phyloP scores from a whole-genome alignment of 495 filamentous ascomycete species.

The Penicillium desertorum region DNA sequence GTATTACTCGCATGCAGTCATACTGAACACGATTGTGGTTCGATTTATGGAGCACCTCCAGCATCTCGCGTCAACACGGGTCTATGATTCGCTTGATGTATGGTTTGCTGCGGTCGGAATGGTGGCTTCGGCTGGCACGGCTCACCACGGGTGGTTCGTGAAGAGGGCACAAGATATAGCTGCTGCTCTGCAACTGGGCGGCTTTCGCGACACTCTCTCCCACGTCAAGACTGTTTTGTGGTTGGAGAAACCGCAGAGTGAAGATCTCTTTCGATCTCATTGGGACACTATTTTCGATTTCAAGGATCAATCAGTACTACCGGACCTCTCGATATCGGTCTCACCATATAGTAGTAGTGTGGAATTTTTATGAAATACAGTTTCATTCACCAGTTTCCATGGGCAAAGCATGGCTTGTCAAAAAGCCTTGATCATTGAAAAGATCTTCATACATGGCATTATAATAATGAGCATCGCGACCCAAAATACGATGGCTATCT shows the following conservation, averaged over 20 bases:
- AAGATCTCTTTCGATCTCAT: constrained; percentile 29
- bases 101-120: constrained; percentile 46
- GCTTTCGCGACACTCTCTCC: constrained; percentile 26
- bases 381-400: neutral
- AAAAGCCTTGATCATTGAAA: no score
- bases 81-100: constrained; percentile 27
- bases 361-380: constrained; percentile 6
- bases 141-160: constrained; percentile 34
- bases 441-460: neutral
- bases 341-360: constrained; percentile 3
- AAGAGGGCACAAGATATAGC: constrained; percentile 16
- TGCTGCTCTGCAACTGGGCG: constrained; percentile 19
- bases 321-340: neutral
- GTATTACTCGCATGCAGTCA: constrained; percentile 49
- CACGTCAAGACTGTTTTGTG: constrained; percentile 38
- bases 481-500: neutral
- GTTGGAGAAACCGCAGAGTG: constrained; percentile 26
- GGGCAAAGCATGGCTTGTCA: no score
- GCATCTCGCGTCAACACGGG: constrained; percentile 15
- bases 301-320: neutral
- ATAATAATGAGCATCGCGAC: neutral
- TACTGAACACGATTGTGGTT: constrained; percentile 35
- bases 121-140: constrained; percentile 35
- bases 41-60: constrained; percentile 32
- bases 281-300: constrained; percentile 26